Conservation (phyloP, 176 grass and related monocot genomes). For the Carex pumila region DNA sequence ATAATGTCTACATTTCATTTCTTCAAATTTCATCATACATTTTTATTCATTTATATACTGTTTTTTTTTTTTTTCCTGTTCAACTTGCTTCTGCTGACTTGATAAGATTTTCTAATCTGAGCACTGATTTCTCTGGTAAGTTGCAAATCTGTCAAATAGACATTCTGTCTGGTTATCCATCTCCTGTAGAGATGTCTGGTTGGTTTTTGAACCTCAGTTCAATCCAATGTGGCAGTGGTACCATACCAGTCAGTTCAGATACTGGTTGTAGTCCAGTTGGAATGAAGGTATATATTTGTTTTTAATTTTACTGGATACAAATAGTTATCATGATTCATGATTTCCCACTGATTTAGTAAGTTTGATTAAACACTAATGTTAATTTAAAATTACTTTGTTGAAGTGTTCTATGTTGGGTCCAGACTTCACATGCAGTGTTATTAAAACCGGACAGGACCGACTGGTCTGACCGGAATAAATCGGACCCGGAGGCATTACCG, state of each 20-base stretch:
- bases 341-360: background rate
- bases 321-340: background rate
- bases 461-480: too few relatives aligned
- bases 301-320: background rate
- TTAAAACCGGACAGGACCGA: too few relatives aligned
- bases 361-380: background rate
- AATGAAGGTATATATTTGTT: background rate
- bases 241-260: background rate
- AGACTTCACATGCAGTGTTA: background rate
- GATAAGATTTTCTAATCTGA: background rate
- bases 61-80: background rate
- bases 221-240: background rate
- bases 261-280: background rate
- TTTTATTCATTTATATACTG: background rate
- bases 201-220: background rate
- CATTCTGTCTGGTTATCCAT: background rate
- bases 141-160: background rate
- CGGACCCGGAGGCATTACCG: too few relatives aligned
- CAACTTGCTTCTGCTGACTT: background rate
- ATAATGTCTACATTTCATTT: background rate
- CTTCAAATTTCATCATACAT: background rate
- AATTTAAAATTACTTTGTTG: background rate
- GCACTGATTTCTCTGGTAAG: background rate
- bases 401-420: too few relatives aligned
- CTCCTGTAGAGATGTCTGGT: background rate